Percentiles rank a stretch among this genome's conserved stretches.
Evolutionary conservation across 768 basidiomycete genomes (phyloP).

Genomic region (Rhodosporidiobolus odoratus): DNA sequence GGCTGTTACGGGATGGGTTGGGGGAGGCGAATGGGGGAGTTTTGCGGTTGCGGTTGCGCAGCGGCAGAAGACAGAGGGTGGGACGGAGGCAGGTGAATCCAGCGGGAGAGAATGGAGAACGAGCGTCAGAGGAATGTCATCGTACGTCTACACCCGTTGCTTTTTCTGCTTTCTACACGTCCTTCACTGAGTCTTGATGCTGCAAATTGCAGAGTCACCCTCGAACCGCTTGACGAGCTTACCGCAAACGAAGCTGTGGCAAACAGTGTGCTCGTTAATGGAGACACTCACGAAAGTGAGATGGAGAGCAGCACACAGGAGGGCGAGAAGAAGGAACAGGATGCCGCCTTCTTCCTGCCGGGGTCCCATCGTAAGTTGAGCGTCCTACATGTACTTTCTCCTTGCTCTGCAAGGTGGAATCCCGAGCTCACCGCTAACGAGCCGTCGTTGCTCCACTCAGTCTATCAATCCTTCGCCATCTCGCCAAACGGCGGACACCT

Average conservation of each 20-base stretch:
- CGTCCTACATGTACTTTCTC: neutral
- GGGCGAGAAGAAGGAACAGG: neutral
- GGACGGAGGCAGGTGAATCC: too few species aligned
- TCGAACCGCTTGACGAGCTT: neutral
- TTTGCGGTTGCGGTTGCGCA: neutral
- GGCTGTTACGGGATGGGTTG: constrained; percentile 2
- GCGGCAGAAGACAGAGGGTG: neutral
- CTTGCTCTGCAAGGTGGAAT: too few species aligned
- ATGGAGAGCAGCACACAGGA: neutral
- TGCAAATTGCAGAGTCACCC: neutral
- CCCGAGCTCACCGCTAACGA: neutral
- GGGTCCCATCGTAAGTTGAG: neutral
- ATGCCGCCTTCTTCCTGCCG: neutral
- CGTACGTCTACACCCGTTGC: neutral
- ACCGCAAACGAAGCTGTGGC: neutral
- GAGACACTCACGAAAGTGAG: neutral
- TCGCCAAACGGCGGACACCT: constrained; percentile 11
- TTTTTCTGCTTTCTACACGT: neutral
- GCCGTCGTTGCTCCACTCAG: neutral
- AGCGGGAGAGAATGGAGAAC: neutral
- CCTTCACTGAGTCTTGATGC: neutral
- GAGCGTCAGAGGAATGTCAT: neutral
- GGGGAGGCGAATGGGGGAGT: constrained; percentile 16
- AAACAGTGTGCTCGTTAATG: neutral
- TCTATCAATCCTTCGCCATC: neutral